Conservation (phyloP, 441 rosid species). For the Corymbia calophylla region DNA sequence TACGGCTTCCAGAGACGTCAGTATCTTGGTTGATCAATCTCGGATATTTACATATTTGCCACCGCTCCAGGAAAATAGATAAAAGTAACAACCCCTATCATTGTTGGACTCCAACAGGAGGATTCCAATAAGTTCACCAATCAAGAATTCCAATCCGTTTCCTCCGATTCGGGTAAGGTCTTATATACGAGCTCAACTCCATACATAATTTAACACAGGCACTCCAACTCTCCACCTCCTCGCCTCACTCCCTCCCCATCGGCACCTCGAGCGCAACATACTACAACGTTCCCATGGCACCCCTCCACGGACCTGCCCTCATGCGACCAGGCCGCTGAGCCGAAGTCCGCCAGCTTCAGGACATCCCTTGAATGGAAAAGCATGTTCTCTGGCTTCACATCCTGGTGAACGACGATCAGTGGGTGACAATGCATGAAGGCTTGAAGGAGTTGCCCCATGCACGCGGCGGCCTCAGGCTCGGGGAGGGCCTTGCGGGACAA, state of each 20-base stretch:
- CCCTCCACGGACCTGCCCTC: conserved; percentile 26
- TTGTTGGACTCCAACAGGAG: too few species aligned
- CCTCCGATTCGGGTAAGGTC: too few species aligned
- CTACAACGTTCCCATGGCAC: conserved; percentile 3
- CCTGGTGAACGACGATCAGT: conserved; percentile 40
- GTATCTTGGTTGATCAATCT: too few species aligned
- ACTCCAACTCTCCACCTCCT: conserved; percentile 83
- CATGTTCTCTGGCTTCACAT: conserved; percentile 49
- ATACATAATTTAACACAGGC: conserved; percentile 44
- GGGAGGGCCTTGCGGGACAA: conserved; percentile 6
- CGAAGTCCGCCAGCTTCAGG: conserved; percentile 41
- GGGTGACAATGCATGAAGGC: conserved; percentile 45
- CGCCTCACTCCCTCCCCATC: conserved; percentile 39
- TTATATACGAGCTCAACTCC: too few species aligned
- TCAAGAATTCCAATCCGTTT: too few species aligned
- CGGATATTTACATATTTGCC: too few species aligned
- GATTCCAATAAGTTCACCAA: too few species aligned
- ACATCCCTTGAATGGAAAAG: conserved; percentile 18
- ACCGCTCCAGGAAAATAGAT: too few species aligned
- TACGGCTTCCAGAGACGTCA: too few species aligned
- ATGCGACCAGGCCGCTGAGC: conserved; percentile 38
- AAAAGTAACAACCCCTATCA: too few species aligned
- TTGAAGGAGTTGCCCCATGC: conserved; percentile 29
- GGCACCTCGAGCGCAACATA: conserved; percentile 80
- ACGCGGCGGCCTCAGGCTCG: conserved; percentile 19